phyloP scores from a whole-genome alignment of 2,329 filamentous ascomycete species.

The Ceratocystis alfenasii region DNA sequence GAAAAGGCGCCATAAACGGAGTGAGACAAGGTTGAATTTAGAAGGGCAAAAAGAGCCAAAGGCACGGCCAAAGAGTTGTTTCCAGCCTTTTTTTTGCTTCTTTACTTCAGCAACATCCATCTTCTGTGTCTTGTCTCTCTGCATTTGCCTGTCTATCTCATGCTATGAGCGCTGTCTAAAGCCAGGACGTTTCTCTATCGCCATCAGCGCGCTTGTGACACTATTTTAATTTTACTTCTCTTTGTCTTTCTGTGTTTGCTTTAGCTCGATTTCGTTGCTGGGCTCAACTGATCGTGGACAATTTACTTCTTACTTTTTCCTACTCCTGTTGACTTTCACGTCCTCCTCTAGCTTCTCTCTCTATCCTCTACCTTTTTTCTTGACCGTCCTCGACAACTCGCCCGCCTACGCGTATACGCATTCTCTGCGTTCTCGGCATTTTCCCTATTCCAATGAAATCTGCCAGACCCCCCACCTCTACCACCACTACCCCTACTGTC shows the following conservation, averaged over 20 bases:
- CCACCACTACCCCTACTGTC: constrained; percentile 29
- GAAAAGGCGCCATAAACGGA: constrained; percentile 6
- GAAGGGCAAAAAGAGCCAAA: background rate
- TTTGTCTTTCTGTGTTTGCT: background rate
- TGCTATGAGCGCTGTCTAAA: constrained; percentile 3
- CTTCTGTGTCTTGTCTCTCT: background rate
- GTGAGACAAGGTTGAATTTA: constrained; percentile 11
- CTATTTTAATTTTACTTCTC: background rate
- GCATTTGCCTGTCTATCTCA: background rate
- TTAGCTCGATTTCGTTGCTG: background rate
- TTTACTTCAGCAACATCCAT: background rate
- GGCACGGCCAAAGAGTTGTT: background rate
- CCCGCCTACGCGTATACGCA: background rate
- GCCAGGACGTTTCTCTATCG: background rate
- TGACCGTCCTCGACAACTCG: background rate
- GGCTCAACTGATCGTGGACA: no score
- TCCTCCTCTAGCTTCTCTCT: background rate
- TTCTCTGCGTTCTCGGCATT: background rate
- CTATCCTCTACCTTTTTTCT: background rate
- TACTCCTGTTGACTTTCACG: background rate
- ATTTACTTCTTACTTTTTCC: no score
- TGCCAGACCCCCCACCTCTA: constrained; percentile 36
- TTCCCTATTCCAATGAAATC: constrained; percentile 39
- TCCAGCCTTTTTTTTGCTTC: background rate
- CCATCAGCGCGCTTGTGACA: background rate